A percentile compares a stretch with the other conserved stretches of the same genome.
Evolutionary conservation across 495 filamentous ascomycete genomes (phyloP).

Genomic region (Aspergillus homomorphus): DNA sequence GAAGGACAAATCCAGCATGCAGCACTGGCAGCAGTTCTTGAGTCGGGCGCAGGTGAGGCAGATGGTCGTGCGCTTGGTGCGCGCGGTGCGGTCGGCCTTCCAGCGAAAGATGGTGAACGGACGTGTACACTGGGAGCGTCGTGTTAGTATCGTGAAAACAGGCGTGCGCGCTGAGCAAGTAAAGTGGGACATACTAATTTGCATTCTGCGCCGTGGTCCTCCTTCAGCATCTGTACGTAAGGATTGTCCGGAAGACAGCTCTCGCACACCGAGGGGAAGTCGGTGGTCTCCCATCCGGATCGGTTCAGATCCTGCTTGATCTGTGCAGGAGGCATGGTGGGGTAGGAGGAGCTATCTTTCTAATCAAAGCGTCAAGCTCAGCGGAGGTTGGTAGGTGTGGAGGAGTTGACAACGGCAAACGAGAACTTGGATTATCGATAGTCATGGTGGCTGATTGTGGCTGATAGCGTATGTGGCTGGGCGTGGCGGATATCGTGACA

Average conservation of each 20-base stretch:
- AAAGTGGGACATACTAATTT: constrained; percentile 42
- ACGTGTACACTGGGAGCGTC: constrained; percentile 71
- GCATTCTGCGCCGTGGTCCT: constrained; percentile 79
- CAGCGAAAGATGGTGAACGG: constrained; percentile 95
- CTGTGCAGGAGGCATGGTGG: constrained; percentile 54
- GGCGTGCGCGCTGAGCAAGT: not conserved
- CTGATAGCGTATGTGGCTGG: constrained; percentile 10
- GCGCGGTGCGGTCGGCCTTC: constrained; percentile 84
- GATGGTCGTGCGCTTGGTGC: constrained; percentile 83
- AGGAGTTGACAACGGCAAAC: not conserved
- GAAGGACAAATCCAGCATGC: constrained; percentile 96
- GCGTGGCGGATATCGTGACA: constrained; percentile 15
- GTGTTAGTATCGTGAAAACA: constrained; percentile 9
- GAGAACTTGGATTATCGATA: constrained; percentile 29
- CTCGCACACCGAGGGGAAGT: constrained; percentile 64
- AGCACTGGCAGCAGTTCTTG: constrained; percentile 98
- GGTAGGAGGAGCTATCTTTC: not conserved
- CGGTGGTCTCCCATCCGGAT: constrained; percentile 92
- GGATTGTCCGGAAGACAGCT: constrained; percentile 92
- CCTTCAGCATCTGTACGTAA: constrained; percentile 98
- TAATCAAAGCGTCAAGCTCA: not conserved
- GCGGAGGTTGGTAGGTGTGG: not conserved
- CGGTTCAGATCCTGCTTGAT: constrained; percentile 97
- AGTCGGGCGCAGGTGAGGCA: constrained; percentile 93
- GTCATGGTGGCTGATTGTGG: constrained; percentile 5